phyloP scores from a whole-genome alignment of 2,329 filamentous ascomycete genomes.

The Scortechinia acanthostroma region DNA sequence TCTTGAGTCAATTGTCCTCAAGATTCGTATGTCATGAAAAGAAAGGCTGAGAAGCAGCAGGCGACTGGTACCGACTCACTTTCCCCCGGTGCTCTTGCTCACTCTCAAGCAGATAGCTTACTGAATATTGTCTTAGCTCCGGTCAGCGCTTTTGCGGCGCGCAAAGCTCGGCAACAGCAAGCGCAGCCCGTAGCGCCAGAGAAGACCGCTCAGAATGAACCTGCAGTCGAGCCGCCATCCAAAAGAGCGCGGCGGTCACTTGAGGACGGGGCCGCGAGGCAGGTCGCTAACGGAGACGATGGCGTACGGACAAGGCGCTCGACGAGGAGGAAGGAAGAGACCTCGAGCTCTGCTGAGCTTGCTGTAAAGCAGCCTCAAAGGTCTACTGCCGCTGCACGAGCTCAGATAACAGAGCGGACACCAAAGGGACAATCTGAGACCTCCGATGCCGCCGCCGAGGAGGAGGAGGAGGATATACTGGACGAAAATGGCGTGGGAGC shows the following conservation, averaged over 20 bases:
- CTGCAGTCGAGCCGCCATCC: slow-evolving; percentile 3
- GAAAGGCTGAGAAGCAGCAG: slow-evolving; percentile 25
- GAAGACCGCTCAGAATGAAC: slow-evolving; percentile 11
- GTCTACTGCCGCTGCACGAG: too few species aligned
- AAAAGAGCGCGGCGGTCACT: not conserved
- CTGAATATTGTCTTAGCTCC: slow-evolving; percentile 13
- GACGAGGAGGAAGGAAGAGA: not conserved
- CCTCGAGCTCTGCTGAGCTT: too few species aligned
- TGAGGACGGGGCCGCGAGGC: not conserved
- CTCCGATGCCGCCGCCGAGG: not conserved
- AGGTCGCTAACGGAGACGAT: not conserved
- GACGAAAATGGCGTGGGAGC: slow-evolving; percentile 11
- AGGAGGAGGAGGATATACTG: not conserved
- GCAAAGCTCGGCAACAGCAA: slow-evolving; percentile 25
- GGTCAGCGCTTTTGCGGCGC: slow-evolving; percentile 30
- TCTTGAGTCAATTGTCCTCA: not conserved
- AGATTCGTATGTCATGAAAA: slow-evolving; percentile 15
- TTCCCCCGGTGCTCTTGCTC: not conserved
- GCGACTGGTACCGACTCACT: slow-evolving; percentile 14
- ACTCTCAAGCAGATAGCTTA: not conserved
- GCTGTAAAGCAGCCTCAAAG: too few species aligned
- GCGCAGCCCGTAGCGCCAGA: slow-evolving; percentile 11
- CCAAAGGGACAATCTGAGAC: not conserved
- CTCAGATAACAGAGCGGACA: too few species aligned
- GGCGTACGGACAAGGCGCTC: not conserved